Conservation (phyloP, 78 protist species). For the Dictyostelium firmibasis region DNA sequence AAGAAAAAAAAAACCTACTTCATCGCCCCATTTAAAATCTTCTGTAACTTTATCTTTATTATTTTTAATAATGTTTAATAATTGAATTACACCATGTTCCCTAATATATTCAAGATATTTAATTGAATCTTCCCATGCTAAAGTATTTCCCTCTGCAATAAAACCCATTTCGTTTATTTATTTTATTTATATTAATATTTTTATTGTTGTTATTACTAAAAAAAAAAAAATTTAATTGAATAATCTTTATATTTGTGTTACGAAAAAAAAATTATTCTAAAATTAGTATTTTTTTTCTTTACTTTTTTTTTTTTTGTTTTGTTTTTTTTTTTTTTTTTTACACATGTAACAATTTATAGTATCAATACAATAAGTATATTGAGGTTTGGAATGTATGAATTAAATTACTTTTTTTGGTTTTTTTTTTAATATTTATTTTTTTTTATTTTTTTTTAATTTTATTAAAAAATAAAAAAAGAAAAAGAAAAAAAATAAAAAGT, state of each 20-base stretch:
- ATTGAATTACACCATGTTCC: constrained; percentile 92
- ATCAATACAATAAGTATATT: background rate
- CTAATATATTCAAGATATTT: constrained; percentile 64
- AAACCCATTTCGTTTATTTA: constrained; percentile 82
- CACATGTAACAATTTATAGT: background rate
- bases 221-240: too few relatives aligned
- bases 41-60: constrained; percentile 44
- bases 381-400: background rate
- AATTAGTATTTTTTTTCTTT: too few relatives aligned
- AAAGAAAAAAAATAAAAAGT: background rate
- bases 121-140: constrained; percentile 81
- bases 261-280: too few relatives aligned
- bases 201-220: too few relatives aligned
- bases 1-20: constrained; percentile 53
- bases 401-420: too few relatives aligned
- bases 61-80: constrained; percentile 76
- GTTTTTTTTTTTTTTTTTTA: too few relatives aligned
- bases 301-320: too few relatives aligned
- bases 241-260: too few relatives aligned
- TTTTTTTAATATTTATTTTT: too few relatives aligned
- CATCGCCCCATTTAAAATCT: constrained; percentile 92
- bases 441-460: background rate
- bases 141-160: constrained; percentile 81
- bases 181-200: background rate
- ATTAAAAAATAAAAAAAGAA: too few relatives aligned